Percentiles rank a stretch among this genome's conserved stretches.
Evolutionary conservation across 2,329 filamentous ascomycete genomes (phyloP).

Genomic region (Paecilomyces sp.): DNA sequence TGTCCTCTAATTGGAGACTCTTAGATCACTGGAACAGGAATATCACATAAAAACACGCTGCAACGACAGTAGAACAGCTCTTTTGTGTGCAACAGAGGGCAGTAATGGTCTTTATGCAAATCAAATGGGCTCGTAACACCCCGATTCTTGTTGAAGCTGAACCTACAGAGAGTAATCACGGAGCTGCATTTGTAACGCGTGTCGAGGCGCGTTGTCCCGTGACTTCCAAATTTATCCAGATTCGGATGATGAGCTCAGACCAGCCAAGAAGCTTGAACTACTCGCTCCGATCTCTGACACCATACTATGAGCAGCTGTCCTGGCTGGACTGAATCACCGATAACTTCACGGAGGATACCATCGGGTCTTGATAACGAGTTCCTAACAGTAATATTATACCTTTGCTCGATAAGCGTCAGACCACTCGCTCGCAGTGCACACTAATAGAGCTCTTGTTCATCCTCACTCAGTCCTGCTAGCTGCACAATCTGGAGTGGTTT

Average conservation of each 20-base stretch:
- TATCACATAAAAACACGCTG: background rate
- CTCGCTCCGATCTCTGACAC: background rate
- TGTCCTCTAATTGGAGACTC: background rate
- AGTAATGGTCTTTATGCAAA: background rate
- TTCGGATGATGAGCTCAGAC: background rate
- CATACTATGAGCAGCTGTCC: background rate
- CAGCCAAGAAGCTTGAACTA: background rate
- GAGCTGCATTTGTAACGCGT: constrained; percentile 9
- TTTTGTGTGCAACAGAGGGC: background rate
- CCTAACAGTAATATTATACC: background rate
- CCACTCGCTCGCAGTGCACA: background rate
- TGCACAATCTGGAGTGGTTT: constrained; percentile 34
- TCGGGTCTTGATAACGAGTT: background rate
- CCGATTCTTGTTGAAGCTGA: background rate
- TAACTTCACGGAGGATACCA: background rate
- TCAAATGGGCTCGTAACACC: background rate
- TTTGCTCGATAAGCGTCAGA: background rate
- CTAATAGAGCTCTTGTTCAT: background rate
- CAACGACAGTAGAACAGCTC: background rate
- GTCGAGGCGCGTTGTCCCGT: constrained; percentile 20
- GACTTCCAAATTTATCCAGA: constrained; percentile 6
- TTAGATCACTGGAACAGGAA: background rate
- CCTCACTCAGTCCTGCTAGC: background rate
- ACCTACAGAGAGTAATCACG: constrained; percentile 4
- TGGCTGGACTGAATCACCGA: background rate